Percentiles rank a stretch among this genome's conserved stretches.
phyloP scores from a whole-genome alignment of 139 green algal genomes.

The Auxenochlorella pyrenoidosa region DNA sequence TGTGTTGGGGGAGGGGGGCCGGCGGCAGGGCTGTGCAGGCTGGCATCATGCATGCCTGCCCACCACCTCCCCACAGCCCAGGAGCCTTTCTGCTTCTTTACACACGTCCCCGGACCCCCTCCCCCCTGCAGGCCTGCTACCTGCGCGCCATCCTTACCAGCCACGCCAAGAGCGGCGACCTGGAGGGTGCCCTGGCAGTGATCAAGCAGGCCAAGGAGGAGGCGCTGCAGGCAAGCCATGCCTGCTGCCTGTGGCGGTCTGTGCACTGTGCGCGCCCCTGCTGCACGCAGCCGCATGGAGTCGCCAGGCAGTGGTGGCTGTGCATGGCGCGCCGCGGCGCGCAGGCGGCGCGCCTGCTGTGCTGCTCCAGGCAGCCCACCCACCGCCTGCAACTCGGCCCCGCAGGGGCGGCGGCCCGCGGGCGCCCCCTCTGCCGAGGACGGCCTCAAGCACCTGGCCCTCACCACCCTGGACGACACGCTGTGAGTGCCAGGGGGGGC shows the following conservation, averaged over 20 bases:
- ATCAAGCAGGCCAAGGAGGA: conserved; percentile 74
- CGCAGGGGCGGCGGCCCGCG: neutral
- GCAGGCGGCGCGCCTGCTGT: too few relatives aligned
- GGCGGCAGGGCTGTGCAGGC: too few relatives aligned
- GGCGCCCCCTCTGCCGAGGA: conserved; percentile 64
- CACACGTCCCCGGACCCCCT: neutral
- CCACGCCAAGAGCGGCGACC: conserved; percentile 52
- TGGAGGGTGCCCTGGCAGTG: conserved; percentile 77
- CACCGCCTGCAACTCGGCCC: too few relatives aligned
- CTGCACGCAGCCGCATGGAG: neutral
- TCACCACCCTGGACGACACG: conserved; percentile 78
- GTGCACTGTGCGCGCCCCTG: neutral
- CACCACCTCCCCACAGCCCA: too few relatives aligned
- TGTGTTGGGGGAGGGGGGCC: too few relatives aligned
- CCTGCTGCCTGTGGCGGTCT: too few relatives aligned
- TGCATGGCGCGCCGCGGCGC: too few relatives aligned
- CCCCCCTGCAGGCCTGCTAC: conserved; percentile 37
- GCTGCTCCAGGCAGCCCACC: too few relatives aligned
- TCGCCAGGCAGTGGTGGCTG: neutral
- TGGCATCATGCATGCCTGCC: too few relatives aligned
- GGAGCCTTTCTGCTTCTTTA: too few relatives aligned
- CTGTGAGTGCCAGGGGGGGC: conserved; percentile 52
- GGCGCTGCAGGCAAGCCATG: conserved; percentile 43
- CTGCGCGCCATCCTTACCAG: conserved; percentile 72
- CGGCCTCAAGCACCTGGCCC: conserved; percentile 87